Percentiles rank a stretch among this genome's conserved stretches.
Conservation (phyloP, 225 moss, liverwort and hornwort species). For the Bryoerythrophyllum caledonicum region DNA sequence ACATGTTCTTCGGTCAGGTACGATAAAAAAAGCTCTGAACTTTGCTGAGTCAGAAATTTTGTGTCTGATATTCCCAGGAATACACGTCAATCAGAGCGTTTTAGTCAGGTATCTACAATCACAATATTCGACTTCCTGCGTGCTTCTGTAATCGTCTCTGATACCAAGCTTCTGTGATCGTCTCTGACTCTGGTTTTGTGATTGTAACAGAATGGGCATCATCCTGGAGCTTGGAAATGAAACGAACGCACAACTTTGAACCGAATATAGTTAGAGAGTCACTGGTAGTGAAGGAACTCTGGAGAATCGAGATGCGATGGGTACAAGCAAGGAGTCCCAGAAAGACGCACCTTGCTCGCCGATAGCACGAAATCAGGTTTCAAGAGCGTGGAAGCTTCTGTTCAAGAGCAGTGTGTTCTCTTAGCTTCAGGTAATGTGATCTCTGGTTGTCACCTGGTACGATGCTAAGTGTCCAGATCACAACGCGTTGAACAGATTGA, state of each 20-base stretch:
- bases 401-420: neutral
- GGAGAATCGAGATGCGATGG: neutral
- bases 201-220: conserved; percentile 41
- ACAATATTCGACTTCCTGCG: neutral
- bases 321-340: neutral
- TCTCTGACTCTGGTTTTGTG: neutral
- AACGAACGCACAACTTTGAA: neutral
- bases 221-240: conserved; percentile 46
- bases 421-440: neutral
- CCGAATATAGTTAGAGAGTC: conserved; percentile 4
- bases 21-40: neutral
- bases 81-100: neutral
- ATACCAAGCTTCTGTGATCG: too few species aligned
- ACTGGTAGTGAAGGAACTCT: conserved; percentile 3
- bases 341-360: neutral
- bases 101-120: neutral
- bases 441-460: neutral
- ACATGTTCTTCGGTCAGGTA: conserved; percentile 49
- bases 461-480: conserved; percentile 7
- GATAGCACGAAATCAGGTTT: neutral
- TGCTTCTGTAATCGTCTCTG: neutral
- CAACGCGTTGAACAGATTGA: conserved; percentile 21
- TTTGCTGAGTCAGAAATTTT: neutral
- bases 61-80: neutral
- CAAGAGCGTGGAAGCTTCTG: neutral